Conservation (phyloP, 2,329 filamentous ascomycete genomes). For the Fusarium annulatum region DNA sequence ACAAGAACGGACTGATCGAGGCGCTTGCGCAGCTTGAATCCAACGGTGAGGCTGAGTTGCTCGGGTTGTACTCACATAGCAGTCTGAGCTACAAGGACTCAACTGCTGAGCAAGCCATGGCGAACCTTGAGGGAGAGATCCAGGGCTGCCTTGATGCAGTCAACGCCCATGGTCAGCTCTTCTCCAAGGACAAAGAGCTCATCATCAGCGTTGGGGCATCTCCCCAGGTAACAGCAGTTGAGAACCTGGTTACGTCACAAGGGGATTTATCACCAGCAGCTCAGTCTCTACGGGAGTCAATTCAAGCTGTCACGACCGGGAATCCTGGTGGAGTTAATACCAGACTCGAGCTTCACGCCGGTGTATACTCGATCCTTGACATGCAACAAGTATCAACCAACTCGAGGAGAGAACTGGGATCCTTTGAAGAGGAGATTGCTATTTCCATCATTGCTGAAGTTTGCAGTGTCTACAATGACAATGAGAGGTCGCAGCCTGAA, state of each 20-base stretch:
- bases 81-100: constrained; percentile 48
- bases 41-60: constrained; percentile 8
- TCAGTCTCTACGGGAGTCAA: constrained; percentile 4
- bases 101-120: constrained; percentile 45
- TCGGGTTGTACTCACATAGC: constrained; percentile 50
- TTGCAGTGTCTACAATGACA: constrained; percentile 65
- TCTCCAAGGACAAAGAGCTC: constrained; percentile 32
- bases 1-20: constrained; percentile 52
- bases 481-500: constrained; percentile 54
- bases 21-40: constrained; percentile 45
- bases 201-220: constrained; percentile 49
- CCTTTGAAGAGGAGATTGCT: constrained; percentile 60
- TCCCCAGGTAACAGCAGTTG: constrained; percentile 45
- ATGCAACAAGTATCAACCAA: constrained; percentile 73
- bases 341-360: constrained; percentile 69
- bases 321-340: constrained; percentile 22
- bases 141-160: constrained; percentile 46
- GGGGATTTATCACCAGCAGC: not conserved
- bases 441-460: constrained; percentile 70
- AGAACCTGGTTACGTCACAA: constrained; percentile 36
- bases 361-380: constrained; percentile 72
- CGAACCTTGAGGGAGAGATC: constrained; percentile 46
- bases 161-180: constrained; percentile 6
- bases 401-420: constrained; percentile 45
- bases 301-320: not conserved